phyloP scores from a whole-genome alignment of 2,329 filamentous ascomycete species.

The Microascus cirrosus region DNA sequence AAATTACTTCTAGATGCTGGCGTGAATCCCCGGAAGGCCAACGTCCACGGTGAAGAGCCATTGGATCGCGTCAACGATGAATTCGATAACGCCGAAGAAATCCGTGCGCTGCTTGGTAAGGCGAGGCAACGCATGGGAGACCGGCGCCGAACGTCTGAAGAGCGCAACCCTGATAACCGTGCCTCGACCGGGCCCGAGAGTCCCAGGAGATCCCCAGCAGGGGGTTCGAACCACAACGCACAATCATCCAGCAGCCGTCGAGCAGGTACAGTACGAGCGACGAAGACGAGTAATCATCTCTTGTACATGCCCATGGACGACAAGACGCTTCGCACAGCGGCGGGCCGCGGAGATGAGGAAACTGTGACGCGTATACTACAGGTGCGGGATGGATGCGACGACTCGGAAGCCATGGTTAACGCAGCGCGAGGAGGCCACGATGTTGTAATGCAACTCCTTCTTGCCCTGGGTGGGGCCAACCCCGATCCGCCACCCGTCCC shows the following conservation, averaged over 20 bases:
- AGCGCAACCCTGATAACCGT: constrained; percentile 38
- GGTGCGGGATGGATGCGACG: constrained; percentile 51
- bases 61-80: constrained; percentile 71
- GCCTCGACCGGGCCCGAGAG: constrained; percentile 47
- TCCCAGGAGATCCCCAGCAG: constrained; percentile 40
- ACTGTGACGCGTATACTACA: constrained; percentile 50
- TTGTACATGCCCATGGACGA: constrained; percentile 53
- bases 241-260: constrained; percentile 31
- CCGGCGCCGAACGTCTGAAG: constrained; percentile 44
- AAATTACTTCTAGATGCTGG: constrained; percentile 73
- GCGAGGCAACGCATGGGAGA: constrained; percentile 45
- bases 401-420: constrained; percentile 80
- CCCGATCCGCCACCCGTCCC: constrained; percentile 58
- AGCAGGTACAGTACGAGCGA: constrained; percentile 44
- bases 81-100: constrained; percentile 67
- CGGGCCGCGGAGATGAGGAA: constrained; percentile 49
- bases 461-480: constrained; percentile 55
- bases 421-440: constrained; percentile 88
- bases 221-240: constrained; percentile 16
- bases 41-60: constrained; percentile 86
- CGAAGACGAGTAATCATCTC: constrained; percentile 53
- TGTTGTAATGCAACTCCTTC: constrained; percentile 68
- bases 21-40: constrained; percentile 83
- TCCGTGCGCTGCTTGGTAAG: constrained; percentile 56
- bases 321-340: constrained; percentile 48